Base-by-base conservation (phyloP, 495 filamentous ascomycete genomes). In the Tuber aestivum region DNA sequence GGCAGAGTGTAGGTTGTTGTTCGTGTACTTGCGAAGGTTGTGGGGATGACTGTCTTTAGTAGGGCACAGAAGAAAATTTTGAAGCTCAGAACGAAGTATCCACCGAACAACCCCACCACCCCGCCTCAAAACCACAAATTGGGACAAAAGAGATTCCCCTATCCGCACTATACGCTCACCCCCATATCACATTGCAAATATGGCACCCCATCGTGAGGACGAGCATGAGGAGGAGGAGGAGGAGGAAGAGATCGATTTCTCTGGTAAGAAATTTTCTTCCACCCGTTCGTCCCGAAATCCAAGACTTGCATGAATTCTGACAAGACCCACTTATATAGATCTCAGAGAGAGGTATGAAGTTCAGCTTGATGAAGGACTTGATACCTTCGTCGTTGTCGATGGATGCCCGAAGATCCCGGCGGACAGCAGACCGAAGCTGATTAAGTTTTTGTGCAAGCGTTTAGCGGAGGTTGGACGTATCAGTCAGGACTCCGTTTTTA, bases 331-430 rank as follows among this genome's bases (percentile, higher is more conserved):
- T 82, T 79, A 48, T 45, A 72, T 79, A 91, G 95, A 99, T 86
- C 88, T 99, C 77, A 88, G 90, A 82, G 94, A 93, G 83, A 92
- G 96, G 84, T 97, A 92, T 82, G 94, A 98, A 84, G 95, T 97
- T 61, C 93, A 94, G 81, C 87, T 97, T 71, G 95, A 99, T 84
- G 92, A 97, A 84, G 95, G 95, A 73, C 90, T 97, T 82, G 95
- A 99, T 83, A 91, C 93, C 77, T 99, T 99, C 81, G 90, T 99
- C 74, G 93, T 97, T 71, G 88, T 97, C 84, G 95, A 99, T 85
- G 95, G 95, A 78, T 89, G 97, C 45, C 95, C 95, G 74, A 85
- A 90, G 70, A 95, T 99, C 70, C 87, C 88, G 73, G 92, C 92
- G 83, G 94, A 93, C 41, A 92, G 89, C 86, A 92, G 92, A 83